A percentile compares a stretch with the other conserved stretches of the same genome.
Conservation (phyloP, 805 yeast genomes). For the Candida mattraensis region DNA sequence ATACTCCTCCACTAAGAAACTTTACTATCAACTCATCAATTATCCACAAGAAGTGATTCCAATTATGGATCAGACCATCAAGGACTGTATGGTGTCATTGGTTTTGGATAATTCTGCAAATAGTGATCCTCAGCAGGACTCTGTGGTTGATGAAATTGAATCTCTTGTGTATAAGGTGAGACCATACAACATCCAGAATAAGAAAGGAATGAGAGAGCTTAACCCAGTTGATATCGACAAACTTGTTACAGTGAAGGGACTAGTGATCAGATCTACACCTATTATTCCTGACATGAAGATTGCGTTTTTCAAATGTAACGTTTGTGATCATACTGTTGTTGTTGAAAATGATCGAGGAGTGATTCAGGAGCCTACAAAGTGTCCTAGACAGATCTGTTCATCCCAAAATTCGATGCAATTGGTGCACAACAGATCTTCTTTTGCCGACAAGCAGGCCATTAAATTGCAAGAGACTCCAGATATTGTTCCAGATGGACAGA, state of each 20-base stretch:
- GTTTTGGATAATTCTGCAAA: constrained; percentile 50
- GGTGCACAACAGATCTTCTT: constrained; percentile 87
- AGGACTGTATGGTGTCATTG: constrained; percentile 81
- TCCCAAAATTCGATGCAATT: constrained; percentile 85
- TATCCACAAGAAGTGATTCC: constrained; percentile 98
- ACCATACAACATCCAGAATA: constrained; percentile 77
- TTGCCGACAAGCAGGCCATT: constrained; percentile 93
- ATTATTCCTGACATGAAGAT: constrained; percentile 97
- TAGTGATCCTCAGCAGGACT: constrained; percentile 43
- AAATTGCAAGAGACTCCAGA: constrained; percentile 83
- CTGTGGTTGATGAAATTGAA: constrained; percentile 64
- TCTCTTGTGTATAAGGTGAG: constrained; percentile 81
- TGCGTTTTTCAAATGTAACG: constrained; percentile 92
- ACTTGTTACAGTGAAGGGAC: constrained; percentile 85
- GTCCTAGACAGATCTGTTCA: constrained; percentile 87
- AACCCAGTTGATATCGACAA: constrained; percentile 95
- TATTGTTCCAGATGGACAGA: constrained; percentile 95
- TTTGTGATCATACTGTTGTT: constrained; percentile 88
- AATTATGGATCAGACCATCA: constrained; percentile 94
- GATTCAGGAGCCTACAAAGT: constrained; percentile 87
- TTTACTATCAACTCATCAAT: constrained; percentile 82
- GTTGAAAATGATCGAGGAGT: constrained; percentile 94
- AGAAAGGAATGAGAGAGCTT: constrained; percentile 84
- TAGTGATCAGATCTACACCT: constrained; percentile 84
- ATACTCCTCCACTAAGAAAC: constrained; percentile 69